A percentile compares a stretch with the other conserved stretches of the same genome.
phyloP scores from a whole-genome alignment of 257 asterid genomes.

The Penstemon barbatus region DNA sequence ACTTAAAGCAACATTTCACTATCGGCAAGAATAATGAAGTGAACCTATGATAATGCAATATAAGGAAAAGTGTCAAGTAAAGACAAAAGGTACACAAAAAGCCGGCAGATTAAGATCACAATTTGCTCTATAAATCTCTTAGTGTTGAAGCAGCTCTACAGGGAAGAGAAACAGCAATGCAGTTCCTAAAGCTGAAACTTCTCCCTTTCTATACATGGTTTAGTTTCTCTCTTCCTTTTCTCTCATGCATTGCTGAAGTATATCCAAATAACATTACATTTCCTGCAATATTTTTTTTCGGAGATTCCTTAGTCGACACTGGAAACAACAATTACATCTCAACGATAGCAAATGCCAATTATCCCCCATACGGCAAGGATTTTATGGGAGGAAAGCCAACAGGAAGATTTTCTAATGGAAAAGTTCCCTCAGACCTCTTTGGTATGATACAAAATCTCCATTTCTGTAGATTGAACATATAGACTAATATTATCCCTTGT shows the following conservation, averaged over 20 bases:
- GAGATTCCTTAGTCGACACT: slow-evolving; percentile 59
- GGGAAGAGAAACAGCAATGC: not conserved
- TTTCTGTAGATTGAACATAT: not conserved
- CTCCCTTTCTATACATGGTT: not conserved
- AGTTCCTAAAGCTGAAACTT: not conserved
- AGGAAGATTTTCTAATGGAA: slow-evolving; percentile 58
- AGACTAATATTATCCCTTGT: no score
- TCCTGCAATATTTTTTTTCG: slow-evolving; percentile 50
- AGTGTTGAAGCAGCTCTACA: not conserved
- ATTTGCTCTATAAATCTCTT: not conserved
- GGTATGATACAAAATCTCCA: slow-evolving; percentile 27
- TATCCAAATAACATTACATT: slow-evolving; percentile 25
- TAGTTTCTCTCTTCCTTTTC: slow-evolving; percentile 6
- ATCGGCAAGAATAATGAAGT: no score
- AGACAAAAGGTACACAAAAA: no score
- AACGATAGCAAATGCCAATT: slow-evolving; percentile 41
- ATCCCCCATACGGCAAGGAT: slow-evolving; percentile 60
- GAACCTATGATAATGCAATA: no score
- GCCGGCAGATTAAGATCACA: not conserved
- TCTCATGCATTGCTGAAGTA: slow-evolving; percentile 13
- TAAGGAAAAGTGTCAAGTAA: no score
- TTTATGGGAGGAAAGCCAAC: slow-evolving; percentile 60
- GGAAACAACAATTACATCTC: slow-evolving; percentile 52
- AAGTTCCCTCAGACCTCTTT: slow-evolving; percentile 54
- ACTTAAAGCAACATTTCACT: no score